Evolutionary conservation across 2,329 filamentous ascomycete genomes (phyloP).

Genomic region (Xylaria arbuscula): DNA sequence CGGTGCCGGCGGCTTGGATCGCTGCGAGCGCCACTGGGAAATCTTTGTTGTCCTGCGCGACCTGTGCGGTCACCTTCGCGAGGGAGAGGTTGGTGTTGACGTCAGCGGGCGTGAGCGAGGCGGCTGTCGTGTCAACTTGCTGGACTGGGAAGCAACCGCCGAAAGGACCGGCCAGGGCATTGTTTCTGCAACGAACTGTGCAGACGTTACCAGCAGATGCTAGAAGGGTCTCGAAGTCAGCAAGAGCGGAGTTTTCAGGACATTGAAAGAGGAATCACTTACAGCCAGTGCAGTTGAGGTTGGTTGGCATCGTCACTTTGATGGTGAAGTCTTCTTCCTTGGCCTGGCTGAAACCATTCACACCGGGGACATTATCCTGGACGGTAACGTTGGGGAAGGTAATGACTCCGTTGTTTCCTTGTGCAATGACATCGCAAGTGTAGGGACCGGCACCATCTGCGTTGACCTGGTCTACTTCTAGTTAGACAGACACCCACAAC

Average conservation of each 20-base stretch:
- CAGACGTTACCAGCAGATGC: slow-evolving; percentile 68
- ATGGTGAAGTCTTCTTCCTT: slow-evolving; percentile 68
- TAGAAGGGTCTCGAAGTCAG: slow-evolving; percentile 36
- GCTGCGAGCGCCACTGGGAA: slow-evolving; percentile 59
- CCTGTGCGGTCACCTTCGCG: slow-evolving; percentile 59
- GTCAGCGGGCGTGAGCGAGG: slow-evolving; percentile 56
- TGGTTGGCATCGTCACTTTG: slow-evolving; percentile 63
- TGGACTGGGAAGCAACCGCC: slow-evolving; percentile 69
- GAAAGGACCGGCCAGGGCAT: slow-evolving; percentile 66
- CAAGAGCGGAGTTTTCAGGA: background rate
- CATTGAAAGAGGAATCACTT: slow-evolving; percentile 41
- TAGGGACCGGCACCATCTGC: slow-evolving; percentile 67
- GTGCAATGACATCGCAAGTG: slow-evolving; percentile 56
- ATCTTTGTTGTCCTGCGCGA: slow-evolving; percentile 63
- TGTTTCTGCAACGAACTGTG: slow-evolving; percentile 70
- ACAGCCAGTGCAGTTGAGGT: slow-evolving; percentile 64
- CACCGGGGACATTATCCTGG: slow-evolving; percentile 68
- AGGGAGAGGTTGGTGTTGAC: slow-evolving; percentile 61
- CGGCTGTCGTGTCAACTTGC: slow-evolving; percentile 59
- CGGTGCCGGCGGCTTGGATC: slow-evolving; percentile 56
- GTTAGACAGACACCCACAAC: slow-evolving; percentile 18
- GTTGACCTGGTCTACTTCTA: slow-evolving; percentile 60
- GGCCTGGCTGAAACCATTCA: slow-evolving; percentile 67
- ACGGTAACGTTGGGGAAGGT: slow-evolving; percentile 63
- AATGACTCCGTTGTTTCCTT: slow-evolving; percentile 52